Evolutionary conservation across 768 basidiomycete species (phyloP).

Genomic region (Tricholoma matsutake): DNA sequence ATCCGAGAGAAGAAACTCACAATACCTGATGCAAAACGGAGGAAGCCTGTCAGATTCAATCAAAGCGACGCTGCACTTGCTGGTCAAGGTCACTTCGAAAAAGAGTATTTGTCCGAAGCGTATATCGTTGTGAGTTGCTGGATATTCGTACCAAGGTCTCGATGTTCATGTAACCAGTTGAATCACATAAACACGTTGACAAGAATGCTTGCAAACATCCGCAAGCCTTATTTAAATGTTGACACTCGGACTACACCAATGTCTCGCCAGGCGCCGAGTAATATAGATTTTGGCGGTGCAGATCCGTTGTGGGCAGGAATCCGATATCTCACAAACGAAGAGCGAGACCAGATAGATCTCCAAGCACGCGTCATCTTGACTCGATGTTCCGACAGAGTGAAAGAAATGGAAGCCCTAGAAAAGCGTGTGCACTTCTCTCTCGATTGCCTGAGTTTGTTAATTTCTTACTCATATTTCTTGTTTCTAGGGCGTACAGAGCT

Average conservation of each 20-base stretch:
- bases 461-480: slow-evolving; percentile 10
- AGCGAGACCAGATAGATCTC: slow-evolving; percentile 94
- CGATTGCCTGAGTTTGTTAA: slow-evolving; percentile 13
- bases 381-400: slow-evolving; percentile 83
- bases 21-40: slow-evolving; percentile 47
- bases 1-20: slow-evolving; percentile 44
- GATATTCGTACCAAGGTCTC: background rate
- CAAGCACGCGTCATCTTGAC: slow-evolving; percentile 84
- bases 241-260: slow-evolving; percentile 55
- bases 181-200: slow-evolving; percentile 69
- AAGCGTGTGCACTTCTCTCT: slow-evolving; percentile 59
- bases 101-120: slow-evolving; percentile 72
- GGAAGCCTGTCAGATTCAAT: slow-evolving; percentile 37
- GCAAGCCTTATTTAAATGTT: slow-evolving; percentile 85
- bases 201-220: slow-evolving; percentile 70
- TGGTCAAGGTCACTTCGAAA: slow-evolving; percentile 43
- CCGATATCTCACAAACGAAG: slow-evolving; percentile 78
- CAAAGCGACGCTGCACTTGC: slow-evolving; percentile 34
- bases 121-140: slow-evolving; percentile 58
- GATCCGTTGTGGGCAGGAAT: slow-evolving; percentile 59
- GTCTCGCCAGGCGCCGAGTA: slow-evolving; percentile 48
- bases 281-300: slow-evolving; percentile 49
- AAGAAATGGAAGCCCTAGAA: slow-evolving; percentile 85
- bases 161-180: slow-evolving; percentile 40
- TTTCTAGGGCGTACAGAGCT: slow-evolving; percentile 63